These are phyloP conservation scores for Zymoseptoria tritici DNA, from an alignment of 2,329 filamentous ascomycete genomes.

Conservation along the genomic window DNA sequence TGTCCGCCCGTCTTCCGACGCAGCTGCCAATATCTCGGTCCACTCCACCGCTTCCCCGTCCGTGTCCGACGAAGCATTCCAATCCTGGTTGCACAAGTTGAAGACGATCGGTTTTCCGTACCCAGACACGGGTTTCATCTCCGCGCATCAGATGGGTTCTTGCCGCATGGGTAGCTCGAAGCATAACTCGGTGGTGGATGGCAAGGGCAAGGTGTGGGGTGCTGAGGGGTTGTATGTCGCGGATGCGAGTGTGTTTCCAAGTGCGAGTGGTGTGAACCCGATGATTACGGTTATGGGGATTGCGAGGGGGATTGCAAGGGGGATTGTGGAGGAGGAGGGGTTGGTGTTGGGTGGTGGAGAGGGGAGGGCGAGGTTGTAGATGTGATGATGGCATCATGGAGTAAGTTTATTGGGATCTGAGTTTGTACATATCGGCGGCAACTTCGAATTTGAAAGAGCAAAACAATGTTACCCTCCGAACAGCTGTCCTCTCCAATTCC, in stretches of 20 bases:
- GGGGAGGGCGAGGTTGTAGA: neutral
- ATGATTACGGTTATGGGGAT: conserved; percentile 73
- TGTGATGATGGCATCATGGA: no score
- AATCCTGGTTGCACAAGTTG: conserved; percentile 50
- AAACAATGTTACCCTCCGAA: no score
- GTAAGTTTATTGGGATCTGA: no score
- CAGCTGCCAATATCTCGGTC: conserved; percentile 12
- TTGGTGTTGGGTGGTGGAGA: neutral
- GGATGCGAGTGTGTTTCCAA: conserved; percentile 69
- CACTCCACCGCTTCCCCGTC: conserved; percentile 17
- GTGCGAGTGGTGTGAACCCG: conserved; percentile 70
- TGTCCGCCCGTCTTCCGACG: conserved; percentile 32
- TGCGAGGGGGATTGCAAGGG: conserved; percentile 56
- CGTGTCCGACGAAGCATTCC: conserved; percentile 54
- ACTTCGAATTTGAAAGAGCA: no score
- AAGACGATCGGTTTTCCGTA: conserved; percentile 44
- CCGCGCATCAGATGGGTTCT: conserved; percentile 77
- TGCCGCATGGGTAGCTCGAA: conserved; percentile 58
- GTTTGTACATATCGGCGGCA: no score
- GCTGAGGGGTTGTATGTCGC: conserved; percentile 59
- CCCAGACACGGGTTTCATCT: conserved; percentile 50
- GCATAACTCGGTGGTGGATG: conserved; percentile 39
- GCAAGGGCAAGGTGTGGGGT: conserved; percentile 52
- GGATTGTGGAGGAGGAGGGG: conserved; percentile 35
- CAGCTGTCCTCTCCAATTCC: no score